These are phyloP conservation scores for Gomphus bonarii DNA, from an alignment of 1,284 basidiomycete species.

Conservation along the genomic window DNA sequence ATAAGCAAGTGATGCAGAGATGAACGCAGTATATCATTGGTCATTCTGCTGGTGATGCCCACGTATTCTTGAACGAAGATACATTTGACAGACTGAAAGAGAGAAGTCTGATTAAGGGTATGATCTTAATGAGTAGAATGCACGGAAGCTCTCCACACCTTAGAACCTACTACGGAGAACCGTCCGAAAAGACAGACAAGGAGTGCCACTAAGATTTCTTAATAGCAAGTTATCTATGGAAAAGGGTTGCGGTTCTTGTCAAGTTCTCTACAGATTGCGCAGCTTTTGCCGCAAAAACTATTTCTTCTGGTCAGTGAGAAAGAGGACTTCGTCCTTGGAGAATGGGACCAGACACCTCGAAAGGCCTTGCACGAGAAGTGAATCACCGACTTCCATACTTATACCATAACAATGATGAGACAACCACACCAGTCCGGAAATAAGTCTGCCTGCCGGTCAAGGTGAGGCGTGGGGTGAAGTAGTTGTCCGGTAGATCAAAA, in stretches of 20 bases:
- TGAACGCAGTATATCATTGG: conserved; percentile 36
- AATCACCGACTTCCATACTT: conserved; percentile 16
- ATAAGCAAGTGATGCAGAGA: conserved; percentile 22
- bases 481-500: conserved; percentile 17
- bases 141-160: conserved; percentile 25
- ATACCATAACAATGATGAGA: conserved; percentile 33
- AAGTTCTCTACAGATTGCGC: background rate
- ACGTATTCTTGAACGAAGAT: conserved; percentile 34
- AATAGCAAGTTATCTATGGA: conserved; percentile 2
- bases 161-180: conserved; percentile 35
- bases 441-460: conserved; percentile 38
- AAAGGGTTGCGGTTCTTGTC: background rate
- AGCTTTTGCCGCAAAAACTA: background rate
- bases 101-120: conserved; percentile 31
- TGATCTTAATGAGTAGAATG: conserved; percentile 34
- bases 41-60: conserved; percentile 49
- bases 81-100: conserved; percentile 24
- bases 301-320: conserved; percentile 23
- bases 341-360: conserved; percentile 25
- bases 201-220: conserved; percentile 1
- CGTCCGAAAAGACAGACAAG: conserved; percentile 20
- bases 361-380: conserved; percentile 23
- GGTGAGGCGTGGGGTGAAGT: conserved; percentile 53
- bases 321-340: conserved; percentile 30
- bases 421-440: conserved; percentile 51